Evolutionary conservation across 768 basidiomycete genomes (phyloP).

Genomic region (Termitomyces sp.): DNA sequence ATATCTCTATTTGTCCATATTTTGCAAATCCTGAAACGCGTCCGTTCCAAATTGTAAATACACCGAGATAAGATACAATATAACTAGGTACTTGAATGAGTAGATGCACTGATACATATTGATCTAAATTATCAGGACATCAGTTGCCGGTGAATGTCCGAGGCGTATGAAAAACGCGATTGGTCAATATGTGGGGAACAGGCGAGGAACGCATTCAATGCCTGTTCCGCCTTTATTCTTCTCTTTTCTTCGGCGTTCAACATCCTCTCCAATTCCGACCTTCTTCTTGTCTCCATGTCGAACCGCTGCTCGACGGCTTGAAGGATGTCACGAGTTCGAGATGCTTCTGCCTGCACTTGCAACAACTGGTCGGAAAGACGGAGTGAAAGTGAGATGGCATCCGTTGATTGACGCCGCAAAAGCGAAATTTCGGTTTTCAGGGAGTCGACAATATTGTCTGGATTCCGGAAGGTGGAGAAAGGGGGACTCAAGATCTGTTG

Average conservation of each 20-base stretch:
- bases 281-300: constrained; percentile 53
- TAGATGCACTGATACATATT: background rate
- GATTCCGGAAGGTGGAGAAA: constrained; percentile 32
- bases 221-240: constrained; percentile 48
- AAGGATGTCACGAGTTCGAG: constrained; percentile 49
- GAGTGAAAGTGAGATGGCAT: constrained; percentile 60
- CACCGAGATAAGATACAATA: background rate
- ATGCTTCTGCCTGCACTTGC: constrained; percentile 56
- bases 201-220: constrained; percentile 29
- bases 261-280: constrained; percentile 53
- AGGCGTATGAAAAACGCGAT: background rate
- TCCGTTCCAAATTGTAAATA: background rate
- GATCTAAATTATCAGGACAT: background rate
- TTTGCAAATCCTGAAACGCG: constrained; percentile 4
- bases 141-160: background rate
- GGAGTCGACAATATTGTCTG: constrained; percentile 48
- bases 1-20: constrained; percentile 11
- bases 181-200: constrained; percentile 12
- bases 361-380: constrained; percentile 68
- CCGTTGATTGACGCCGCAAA: constrained; percentile 62
- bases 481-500: constrained; percentile 36
- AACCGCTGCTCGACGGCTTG: constrained; percentile 51
- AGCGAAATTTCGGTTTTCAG: constrained; percentile 62
- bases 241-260: constrained; percentile 43
- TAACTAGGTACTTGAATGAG: background rate